Evolutionary conservation across 1,284 basidiomycete species (phyloP).

Genomic region (Pholiota adiposa): DNA sequence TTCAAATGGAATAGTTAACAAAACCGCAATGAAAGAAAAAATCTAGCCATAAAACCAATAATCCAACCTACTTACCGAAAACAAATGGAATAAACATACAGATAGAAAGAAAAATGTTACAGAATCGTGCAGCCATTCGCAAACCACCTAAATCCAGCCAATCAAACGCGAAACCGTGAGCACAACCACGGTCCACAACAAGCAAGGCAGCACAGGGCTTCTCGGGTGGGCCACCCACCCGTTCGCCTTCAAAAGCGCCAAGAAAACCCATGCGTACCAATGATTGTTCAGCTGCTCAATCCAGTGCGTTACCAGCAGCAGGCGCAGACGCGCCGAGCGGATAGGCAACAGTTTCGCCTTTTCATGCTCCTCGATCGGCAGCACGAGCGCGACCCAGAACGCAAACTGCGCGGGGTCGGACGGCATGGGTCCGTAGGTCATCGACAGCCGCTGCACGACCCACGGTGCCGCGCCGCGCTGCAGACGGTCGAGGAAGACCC

Average conservation of each 20-base stretch:
- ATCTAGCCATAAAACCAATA: neutral
- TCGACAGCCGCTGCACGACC: slow-evolving; percentile 86
- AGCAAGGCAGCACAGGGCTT: slow-evolving; percentile 18
- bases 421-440: slow-evolving; percentile 76
- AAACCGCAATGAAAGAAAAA: neutral
- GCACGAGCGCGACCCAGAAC: slow-evolving; percentile 91
- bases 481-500: slow-evolving; percentile 79
- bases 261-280: slow-evolving; percentile 41
- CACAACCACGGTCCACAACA: slow-evolving; percentile 29
- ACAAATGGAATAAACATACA: neutral
- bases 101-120: slow-evolving; percentile 17
- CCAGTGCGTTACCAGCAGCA: slow-evolving; percentile 91
- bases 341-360: slow-evolving; percentile 95
- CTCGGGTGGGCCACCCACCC: slow-evolving; percentile 18
- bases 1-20: neutral
- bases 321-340: slow-evolving; percentile 75
- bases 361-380: slow-evolving; percentile 95
- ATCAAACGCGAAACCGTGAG: slow-evolving; percentile 34
- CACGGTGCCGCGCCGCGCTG: slow-evolving; percentile 87
- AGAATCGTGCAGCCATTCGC: slow-evolving; percentile 47
- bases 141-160: slow-evolving; percentile 48
- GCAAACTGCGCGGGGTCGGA: slow-evolving; percentile 73
- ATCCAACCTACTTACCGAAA: neutral
- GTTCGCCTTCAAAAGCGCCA: slow-evolving; percentile 21
- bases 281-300: slow-evolving; percentile 70